Conservation (phyloP, 2,329 filamentous ascomycete species). For the Monilinia aucupariae region DNA sequence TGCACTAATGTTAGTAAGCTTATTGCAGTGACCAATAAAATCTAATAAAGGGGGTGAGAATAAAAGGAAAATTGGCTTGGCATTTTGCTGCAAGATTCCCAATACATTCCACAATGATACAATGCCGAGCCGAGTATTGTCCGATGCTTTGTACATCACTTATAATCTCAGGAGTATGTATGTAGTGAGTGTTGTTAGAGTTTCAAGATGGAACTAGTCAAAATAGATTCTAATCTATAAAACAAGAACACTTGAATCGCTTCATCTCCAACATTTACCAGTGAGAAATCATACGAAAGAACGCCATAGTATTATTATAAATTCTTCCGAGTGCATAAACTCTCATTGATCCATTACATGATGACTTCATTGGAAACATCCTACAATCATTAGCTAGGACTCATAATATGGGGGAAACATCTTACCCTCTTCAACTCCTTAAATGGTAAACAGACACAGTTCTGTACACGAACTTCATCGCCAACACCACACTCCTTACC, state of each 20-base stretch:
- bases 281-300: neutral
- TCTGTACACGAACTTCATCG: conserved; percentile 93
- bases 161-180: neutral
- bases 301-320: conserved; percentile 9
- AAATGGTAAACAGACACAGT: conserved; percentile 94
- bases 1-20: neutral
- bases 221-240: neutral
- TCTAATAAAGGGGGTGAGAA: neutral
- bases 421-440: conserved; percentile 95
- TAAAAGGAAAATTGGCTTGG: neutral
- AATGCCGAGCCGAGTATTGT: neutral
- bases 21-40: neutral
- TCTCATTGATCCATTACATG: conserved; percentile 56
- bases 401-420: conserved; percentile 27
- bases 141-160: neutral
- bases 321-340: neutral
- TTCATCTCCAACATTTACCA: neutral
- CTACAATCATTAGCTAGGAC: conserved; percentile 42
- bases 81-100: neutral
- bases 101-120: neutral
- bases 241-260: neutral
- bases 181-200: neutral
- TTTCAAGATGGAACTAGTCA: neutral
- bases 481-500: conserved; percentile 93
- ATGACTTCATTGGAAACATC: conserved; percentile 85